These are phyloP conservation scores for Schizosaccharomyces octosporus DNA, from an alignment of 805 yeast species.

Conservation along the genomic window DNA sequence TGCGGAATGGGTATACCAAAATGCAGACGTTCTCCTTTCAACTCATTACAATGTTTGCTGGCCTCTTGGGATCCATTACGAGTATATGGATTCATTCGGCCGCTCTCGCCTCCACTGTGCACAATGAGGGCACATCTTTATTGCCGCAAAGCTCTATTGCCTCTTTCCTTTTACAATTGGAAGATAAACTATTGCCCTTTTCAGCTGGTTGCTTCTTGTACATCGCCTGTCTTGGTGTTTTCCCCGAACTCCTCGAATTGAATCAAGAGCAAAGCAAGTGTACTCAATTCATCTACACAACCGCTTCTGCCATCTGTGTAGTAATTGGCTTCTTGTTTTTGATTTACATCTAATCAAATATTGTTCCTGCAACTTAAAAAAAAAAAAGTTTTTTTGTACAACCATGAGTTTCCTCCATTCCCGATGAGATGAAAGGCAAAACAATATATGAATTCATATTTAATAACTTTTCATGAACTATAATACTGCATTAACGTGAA, in stretches of 20 bases:
- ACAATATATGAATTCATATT: no score
- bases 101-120: conserved; percentile 5
- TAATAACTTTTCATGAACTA: no score
- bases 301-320: not conserved
- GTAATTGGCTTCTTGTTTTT: not conserved
- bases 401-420: no score
- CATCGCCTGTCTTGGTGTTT: conserved; percentile 49
- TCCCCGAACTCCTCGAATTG: conserved; percentile 32
- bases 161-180: conserved; percentile 21
- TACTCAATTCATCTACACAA: not conserved
- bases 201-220: conserved; percentile 52
- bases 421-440: no score
- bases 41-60: conserved; percentile 39
- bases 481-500: no score
- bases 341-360: not conserved
- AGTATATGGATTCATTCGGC: conserved; percentile 27
- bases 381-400: no score
- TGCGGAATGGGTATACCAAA: conserved; percentile 44
- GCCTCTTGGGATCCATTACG: conserved; percentile 36
- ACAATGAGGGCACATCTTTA: conserved; percentile 2
- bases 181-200: conserved; percentile 37
- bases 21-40: conserved; percentile 44
- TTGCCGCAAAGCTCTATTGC: conserved; percentile 21
- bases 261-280: not conserved
- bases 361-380: no score